Evolutionary conservation across 306 rosid genomes (phyloP).

Genomic region (Alnus glutinosa): DNA sequence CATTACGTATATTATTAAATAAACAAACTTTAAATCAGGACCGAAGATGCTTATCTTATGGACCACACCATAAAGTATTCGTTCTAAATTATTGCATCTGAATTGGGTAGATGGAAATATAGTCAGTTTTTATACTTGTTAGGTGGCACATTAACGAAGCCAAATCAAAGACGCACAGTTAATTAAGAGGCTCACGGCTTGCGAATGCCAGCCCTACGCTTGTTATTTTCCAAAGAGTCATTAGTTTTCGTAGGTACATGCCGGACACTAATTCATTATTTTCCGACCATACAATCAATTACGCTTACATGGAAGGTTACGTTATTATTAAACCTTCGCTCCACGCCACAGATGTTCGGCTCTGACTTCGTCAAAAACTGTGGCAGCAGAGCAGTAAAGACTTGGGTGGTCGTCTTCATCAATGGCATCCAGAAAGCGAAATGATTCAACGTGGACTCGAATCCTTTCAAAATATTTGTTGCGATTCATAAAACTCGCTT

Average conservation of each 20-base stretch:
- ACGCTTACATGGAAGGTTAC: neutral
- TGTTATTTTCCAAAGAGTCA: too few species aligned
- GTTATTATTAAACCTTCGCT: too few species aligned
- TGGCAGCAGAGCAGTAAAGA: neutral
- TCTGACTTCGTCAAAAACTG: neutral
- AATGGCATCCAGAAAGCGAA: neutral
- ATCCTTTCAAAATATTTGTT: neutral
- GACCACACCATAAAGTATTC: too few species aligned
- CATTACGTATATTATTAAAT: too few species aligned
- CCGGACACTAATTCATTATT: too few species aligned
- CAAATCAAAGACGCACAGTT: neutral
- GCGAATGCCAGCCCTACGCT: too few species aligned
- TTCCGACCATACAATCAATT: neutral
- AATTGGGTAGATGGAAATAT: neutral
- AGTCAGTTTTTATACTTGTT: neutral
- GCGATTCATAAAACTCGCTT: neutral
- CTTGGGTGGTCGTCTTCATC: neutral
- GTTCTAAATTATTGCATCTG: too few species aligned
- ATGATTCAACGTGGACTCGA: slow-evolving; percentile 3
- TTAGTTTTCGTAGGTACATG: too few species aligned
- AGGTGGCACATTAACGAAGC: slow-evolving; percentile 15
- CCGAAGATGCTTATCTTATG: too few species aligned
- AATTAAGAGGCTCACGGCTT: too few species aligned
- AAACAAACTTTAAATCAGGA: too few species aligned
- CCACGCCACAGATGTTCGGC: too few species aligned